Conservation (phyloP, 2,329 filamentous ascomycete genomes). For the Claviceps maximensis region DNA sequence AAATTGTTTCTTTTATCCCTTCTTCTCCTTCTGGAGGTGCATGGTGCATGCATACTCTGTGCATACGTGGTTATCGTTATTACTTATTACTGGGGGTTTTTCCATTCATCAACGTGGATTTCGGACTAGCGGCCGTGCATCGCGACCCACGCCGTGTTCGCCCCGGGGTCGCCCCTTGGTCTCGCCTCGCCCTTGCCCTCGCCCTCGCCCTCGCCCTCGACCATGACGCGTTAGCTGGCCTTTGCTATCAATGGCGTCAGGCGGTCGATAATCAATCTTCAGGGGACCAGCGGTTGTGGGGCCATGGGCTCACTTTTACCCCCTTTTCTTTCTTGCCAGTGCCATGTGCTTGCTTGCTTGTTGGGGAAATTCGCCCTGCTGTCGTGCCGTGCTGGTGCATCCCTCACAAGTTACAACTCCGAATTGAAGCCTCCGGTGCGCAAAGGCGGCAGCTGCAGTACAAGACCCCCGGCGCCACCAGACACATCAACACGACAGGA, state of each 20-base stretch:
- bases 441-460: neutral
- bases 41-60: neutral
- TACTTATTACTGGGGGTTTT: neutral
- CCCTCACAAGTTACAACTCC: neutral
- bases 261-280: neutral
- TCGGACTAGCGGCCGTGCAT: neutral
- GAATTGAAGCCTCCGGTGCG: no score
- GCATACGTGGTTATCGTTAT: no score
- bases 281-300: neutral
- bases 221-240: neutral
- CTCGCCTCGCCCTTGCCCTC: neutral
- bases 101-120: neutral
- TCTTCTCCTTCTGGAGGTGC: no score
- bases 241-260: neutral
- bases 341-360: neutral
- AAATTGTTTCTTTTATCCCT: no score
- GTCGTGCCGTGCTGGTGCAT: neutral
- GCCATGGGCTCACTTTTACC: neutral
- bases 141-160: neutral
- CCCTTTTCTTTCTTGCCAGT: neutral
- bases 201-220: neutral
- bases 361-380: neutral
- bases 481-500: neutral
- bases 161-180: neutral
- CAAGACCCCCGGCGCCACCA: neutral